Conservation (phyloP, 305 asterid genomes). For the Coffea humblotiana region DNA sequence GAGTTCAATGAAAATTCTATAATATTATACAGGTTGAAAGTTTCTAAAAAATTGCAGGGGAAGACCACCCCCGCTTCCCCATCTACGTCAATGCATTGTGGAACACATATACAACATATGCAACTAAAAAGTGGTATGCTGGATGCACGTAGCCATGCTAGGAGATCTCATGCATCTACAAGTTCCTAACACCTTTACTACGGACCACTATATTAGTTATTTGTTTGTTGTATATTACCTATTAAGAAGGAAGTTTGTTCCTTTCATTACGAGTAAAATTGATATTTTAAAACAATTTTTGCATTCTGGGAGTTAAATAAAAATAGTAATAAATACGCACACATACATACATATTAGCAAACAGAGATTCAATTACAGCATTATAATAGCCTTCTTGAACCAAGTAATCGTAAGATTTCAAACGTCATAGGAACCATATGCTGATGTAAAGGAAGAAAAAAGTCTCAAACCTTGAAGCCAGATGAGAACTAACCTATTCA, state of each 20-base stretch:
- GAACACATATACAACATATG: background rate
- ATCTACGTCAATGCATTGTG: background rate
- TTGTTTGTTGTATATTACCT: background rate
- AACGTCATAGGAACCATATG: background rate
- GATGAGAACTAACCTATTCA: conserved; percentile 56
- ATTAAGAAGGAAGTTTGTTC: background rate
- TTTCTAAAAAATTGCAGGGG: conserved; percentile 11
- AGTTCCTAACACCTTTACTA: background rate
- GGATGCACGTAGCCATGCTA: background rate
- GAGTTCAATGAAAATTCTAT: background rate
- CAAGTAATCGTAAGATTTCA: background rate
- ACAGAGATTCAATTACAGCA: background rate
- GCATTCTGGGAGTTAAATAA: background rate
- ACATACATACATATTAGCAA: background rate
- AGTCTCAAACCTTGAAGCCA: background rate
- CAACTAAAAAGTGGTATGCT: background rate
- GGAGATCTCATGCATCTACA: background rate
- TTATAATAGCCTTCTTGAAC: background rate
- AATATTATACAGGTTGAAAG: conserved; percentile 69
- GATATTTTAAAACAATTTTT: background rate
- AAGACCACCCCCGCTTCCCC: conserved; percentile 11
- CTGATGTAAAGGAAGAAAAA: no score
- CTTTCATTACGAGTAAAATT: background rate
- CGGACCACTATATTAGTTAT: no score
- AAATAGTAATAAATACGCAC: background rate